A percentile compares a stretch with the other conserved stretches of the same genome.
Conservation (phyloP, 495 filamentous ascomycete genomes). For the Penicillium fimorum region DNA sequence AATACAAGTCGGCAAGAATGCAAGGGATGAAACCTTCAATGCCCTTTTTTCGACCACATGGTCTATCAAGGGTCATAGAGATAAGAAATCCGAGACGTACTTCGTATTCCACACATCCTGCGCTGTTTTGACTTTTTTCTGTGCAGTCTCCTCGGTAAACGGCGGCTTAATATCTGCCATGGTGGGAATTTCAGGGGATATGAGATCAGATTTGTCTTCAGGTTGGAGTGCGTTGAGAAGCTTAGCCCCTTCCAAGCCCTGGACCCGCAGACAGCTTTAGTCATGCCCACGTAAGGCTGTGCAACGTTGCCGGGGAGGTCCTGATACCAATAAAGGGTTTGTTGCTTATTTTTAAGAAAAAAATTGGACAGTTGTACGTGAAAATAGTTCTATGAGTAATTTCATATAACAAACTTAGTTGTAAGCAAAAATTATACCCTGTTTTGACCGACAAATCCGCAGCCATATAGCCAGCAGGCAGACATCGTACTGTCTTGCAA, state of each 20-base stretch:
- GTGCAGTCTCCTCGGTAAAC: slow-evolving; percentile 72
- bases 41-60: slow-evolving; percentile 26
- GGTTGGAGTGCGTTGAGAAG: not conserved
- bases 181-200: not conserved
- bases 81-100: slow-evolving; percentile 37
- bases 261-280: not conserved
- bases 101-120: slow-evolving; percentile 85
- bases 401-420: not conserved
- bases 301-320: too few relatives aligned
- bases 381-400: not conserved
- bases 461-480: not conserved
- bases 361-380: not conserved
- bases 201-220: not conserved
- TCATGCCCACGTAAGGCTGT: not conserved
- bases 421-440: not conserved
- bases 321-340: not conserved
- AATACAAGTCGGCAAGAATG: slow-evolving; percentile 19
- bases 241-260: not conserved
- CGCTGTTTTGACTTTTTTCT: slow-evolving; percentile 78
- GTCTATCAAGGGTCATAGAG: slow-evolving; percentile 5
- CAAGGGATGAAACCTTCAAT: slow-evolving; percentile 30
- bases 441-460: not conserved
- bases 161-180: slow-evolving; percentile 69
- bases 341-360: not conserved
- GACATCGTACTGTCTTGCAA: not conserved